A percentile compares a stretch with the other conserved stretches of the same genome.
These are phyloP conservation scores for Lumnitzera racemosa DNA, from an alignment of 345 rosid species.

Conservation along the genomic window DNA sequence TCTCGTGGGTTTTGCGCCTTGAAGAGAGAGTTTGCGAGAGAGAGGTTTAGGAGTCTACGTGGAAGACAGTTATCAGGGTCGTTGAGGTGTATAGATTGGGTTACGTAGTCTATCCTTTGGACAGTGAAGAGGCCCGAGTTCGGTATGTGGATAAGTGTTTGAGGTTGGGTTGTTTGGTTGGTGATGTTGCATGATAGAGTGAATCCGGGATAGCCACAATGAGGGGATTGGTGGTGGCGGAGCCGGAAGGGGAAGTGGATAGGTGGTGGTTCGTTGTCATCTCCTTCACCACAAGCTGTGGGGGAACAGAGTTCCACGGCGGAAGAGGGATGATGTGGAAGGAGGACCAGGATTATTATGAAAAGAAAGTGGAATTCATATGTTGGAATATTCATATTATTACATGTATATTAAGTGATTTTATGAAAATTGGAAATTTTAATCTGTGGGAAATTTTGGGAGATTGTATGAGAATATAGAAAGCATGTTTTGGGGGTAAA, in stretches of 20 bases:
- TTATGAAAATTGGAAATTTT: too few relatives aligned
- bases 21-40: conserved; percentile 10
- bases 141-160: conserved; percentile 21
- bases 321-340: background rate
- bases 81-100: conserved; percentile 18
- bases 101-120: conserved; percentile 24
- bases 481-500: too few relatives aligned
- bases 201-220: conserved; percentile 37
- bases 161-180: background rate
- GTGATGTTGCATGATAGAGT: conserved; percentile 31
- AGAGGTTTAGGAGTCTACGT: conserved; percentile 13
- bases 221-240: background rate
- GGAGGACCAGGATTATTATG: conserved; percentile 1
- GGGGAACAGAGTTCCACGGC: conserved; percentile 8
- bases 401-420: too few relatives aligned
- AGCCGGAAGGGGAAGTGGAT: conserved; percentile 44
- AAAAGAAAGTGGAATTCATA: too few relatives aligned
- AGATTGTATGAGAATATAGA: too few relatives aligned
- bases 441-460: too few relatives aligned
- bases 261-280: background rate
- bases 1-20: background rate
- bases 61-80: conserved; percentile 25
- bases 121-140: conserved; percentile 35
- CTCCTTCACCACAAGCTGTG: conserved; percentile 3
- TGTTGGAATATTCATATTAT: too few relatives aligned